Base-by-base conservation (phyloP, 2,329 filamentous ascomycete species). In the Leptosphaerulina australis region DNA sequence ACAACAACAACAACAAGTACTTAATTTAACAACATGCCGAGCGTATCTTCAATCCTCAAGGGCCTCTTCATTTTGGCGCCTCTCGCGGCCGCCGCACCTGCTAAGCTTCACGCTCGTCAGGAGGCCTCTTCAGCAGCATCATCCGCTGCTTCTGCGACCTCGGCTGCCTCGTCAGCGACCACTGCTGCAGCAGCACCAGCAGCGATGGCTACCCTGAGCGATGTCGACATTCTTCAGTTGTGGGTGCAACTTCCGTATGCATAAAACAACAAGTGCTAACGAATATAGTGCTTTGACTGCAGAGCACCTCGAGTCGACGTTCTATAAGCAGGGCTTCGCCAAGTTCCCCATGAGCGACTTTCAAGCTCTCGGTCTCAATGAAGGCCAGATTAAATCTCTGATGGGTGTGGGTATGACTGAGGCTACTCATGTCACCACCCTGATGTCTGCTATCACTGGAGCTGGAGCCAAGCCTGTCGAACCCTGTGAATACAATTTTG, bases 221-320 rank as follows among this genome's bases (percentile, higher is more conserved):
- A 81, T 69, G 64, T 77, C 29, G 79, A 81, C 63, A 79, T 81
- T 55, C 74, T 81, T 35, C 76, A 81, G 73, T 81, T 81, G 79
- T 81, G 69, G 64, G 78, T 68, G 15, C 9, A 35, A 4, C n/a
- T 2, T 8, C 12, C 14, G 18, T 14, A 14, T 5, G n/a, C n/a
- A 7, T 8, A 59, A 64, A 66, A 15, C 33, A 37, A 53, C 15
- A 29, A 60, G 57, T 40, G 22, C 69, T 73, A 63, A 74, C 74
- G 70, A 34, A 4, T 25, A n/a, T 44, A 87, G 84, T 67, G 87
- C 87, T 55, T 77, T 90, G 47, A 90, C 87, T 5, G 79, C 90
- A 35, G 88, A 91, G 74, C 85, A 88, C 74, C 85, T 91, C 63
- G 88, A 91, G 75, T 79, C 84, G 18, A 78, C 80, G 46, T 91